A percentile compares a stretch with the other conserved stretches of the same genome.
phyloP scores from a whole-genome alignment of 177 flowering plant genomes.

The Telopea speciosissima region DNA sequence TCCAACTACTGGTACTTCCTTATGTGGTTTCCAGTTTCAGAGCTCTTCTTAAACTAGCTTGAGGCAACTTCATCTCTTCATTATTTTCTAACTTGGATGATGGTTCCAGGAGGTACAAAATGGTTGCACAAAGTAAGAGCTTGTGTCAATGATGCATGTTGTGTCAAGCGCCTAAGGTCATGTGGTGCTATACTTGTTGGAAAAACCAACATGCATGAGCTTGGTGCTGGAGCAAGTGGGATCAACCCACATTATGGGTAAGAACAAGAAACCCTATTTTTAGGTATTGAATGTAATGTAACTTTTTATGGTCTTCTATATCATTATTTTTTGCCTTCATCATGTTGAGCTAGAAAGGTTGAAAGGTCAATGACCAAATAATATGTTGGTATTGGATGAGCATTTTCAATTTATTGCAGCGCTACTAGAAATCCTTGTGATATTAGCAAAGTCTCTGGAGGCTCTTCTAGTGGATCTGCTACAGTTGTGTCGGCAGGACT shows the following conservation, averaged over 20 bases:
- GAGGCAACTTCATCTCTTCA: neutral
- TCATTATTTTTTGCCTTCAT: neutral
- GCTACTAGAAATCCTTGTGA: conserved; percentile 76
- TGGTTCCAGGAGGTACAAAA: conserved; percentile 73
- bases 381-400: neutral
- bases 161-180: conserved; percentile 57
- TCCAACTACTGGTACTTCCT: conserved; percentile 77
- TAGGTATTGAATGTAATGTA: neutral
- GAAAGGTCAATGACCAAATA: neutral
- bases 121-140: conserved; percentile 77
- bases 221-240: conserved; percentile 90
- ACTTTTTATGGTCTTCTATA: neutral
- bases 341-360: neutral
- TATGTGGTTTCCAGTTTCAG: neutral
- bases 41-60: neutral
- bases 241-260: conserved; percentile 98
- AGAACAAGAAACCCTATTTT: conserved; percentile 1
- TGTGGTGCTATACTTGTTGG: conserved; percentile 92
- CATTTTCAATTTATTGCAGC: conserved; percentile 27
- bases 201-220: conserved; percentile 98
- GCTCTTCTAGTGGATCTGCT: conserved; percentile 98
- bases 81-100: neutral
- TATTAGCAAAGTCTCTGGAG: conserved; percentile 56
- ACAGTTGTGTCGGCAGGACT: conserved; percentile 89
- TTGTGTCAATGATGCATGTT: conserved; percentile 67